Evolutionary conservation across 768 basidiomycete genomes (phyloP), one percentile per base, ranked within the genome.

Genomic region (Boletus vermiculosoides): DNA sequence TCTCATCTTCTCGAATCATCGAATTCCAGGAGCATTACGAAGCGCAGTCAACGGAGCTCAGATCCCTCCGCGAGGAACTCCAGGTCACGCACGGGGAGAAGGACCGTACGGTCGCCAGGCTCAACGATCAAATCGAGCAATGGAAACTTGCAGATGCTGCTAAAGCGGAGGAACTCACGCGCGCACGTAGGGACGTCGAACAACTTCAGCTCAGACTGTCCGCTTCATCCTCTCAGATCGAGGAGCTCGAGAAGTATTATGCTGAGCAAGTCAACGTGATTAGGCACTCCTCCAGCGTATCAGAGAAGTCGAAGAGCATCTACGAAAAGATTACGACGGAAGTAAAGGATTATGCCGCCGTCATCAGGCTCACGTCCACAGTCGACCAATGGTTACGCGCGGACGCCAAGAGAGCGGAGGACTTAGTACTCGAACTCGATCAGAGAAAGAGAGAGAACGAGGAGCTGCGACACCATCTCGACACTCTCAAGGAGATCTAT

Each of bases 381-480:
- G 52, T 52, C 37, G 52, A 62, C 7, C 36, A 44, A 28, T 62
- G 60, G 55, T n/a, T 62, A 25, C 36, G 16, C 22, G 20, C 45
- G 13, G 61, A 62, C 13, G 45, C 44, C 15, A 25, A 44, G 49
- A 48, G 60, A 45, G 52, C 54, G 8, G 34, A 62, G 20, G 33
- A 41, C 1, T 34, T 62, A 15, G 22, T 18, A 1, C 9, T 20
- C 9, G 45, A 57, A 18, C 56, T 62, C 40, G 55, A 40, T 1
- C 50, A 18, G 42, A 52, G 58, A 16, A 42, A 40, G 23, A 50
- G 46, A 28, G 60, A 62, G 53, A 58, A 62, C 15, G 52, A 51
- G 28, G 50, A 57, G 9, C 50, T 62, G 16, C 52, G 40, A 13
- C 11, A 25, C 12, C 34, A 36, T 0, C 52, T 62, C 11, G 6